A percentile compares a stretch with the other conserved stretches of the same genome.
Conservation (phyloP, 768 basidiomycete genomes). For the Boletellus emodensis region DNA sequence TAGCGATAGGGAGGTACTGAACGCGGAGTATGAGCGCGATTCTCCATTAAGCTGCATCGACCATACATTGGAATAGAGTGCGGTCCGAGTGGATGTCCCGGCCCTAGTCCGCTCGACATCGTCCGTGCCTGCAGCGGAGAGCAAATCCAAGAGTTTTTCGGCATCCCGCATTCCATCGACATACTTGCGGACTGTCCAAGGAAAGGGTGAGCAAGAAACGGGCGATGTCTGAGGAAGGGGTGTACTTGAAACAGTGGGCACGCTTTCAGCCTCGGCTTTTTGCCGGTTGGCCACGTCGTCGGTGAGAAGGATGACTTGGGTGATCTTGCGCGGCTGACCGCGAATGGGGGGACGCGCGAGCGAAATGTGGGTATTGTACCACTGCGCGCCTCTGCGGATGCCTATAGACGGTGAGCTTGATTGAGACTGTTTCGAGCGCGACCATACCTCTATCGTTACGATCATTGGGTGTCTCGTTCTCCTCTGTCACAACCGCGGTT, state of each 20-base stretch:
- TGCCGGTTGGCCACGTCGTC: conserved; percentile 84
- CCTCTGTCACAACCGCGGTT: conserved; percentile 73
- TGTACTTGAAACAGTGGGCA: conserved; percentile 60
- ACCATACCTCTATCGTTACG: conserved; percentile 83
- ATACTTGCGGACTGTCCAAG: conserved; percentile 63
- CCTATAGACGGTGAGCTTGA: conserved; percentile 42
- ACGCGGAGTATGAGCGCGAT: background rate
- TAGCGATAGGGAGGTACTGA: conserved; percentile 76
- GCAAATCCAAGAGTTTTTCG: conserved; percentile 70
- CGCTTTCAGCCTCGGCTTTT: conserved; percentile 65
- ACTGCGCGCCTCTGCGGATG: conserved; percentile 81
- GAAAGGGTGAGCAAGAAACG: background rate
- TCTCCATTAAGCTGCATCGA: background rate
- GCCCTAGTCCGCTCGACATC: conserved; percentile 62
- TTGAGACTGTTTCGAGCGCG: background rate
- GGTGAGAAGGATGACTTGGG: conserved; percentile 76
- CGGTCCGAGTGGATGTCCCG: conserved; percentile 47
- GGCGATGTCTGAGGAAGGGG: background rate
- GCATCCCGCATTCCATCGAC: conserved; percentile 69
- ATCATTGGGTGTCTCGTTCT: conserved; percentile 86
- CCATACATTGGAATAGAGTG: conserved; percentile 73
- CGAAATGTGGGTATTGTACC: conserved; percentile 78
- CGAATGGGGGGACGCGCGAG: conserved; percentile 49
- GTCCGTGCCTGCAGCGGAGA: conserved; percentile 64
- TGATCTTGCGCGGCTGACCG: conserved; percentile 44